phyloP scores from a whole-genome alignment of 495 filamentous ascomycete species.

The Aspergillus panamensis region DNA sequence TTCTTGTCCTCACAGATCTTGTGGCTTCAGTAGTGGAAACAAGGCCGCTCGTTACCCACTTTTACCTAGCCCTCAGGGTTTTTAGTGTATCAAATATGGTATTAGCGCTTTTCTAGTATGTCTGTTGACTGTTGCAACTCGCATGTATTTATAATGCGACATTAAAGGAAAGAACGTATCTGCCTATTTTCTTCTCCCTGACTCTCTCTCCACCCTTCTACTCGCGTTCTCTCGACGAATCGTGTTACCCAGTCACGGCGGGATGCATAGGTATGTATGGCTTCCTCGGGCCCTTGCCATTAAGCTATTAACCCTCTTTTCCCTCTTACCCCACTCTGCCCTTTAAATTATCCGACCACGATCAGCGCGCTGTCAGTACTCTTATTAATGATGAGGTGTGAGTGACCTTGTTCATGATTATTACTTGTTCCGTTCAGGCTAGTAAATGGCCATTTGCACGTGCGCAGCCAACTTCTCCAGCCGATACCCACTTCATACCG shows the following conservation, averaged over 20 bases:
- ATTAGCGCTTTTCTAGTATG: slow-evolving; percentile 13
- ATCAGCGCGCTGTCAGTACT: background rate
- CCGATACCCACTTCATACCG: slow-evolving; percentile 10
- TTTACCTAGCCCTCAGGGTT: slow-evolving; percentile 13
- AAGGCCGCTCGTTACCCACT: background rate
- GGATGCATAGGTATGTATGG: background rate
- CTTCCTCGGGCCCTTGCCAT: slow-evolving; percentile 5
- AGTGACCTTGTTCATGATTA: background rate
- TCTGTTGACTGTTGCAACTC: background rate
- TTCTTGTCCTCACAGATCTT: slow-evolving; percentile 1
- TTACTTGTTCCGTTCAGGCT: background rate
- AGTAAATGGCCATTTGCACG: background rate
- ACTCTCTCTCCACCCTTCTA: background rate
- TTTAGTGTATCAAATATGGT: slow-evolving; percentile 20
- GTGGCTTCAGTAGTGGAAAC: slow-evolving; percentile 5
- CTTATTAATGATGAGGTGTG: slow-evolving; percentile 1
- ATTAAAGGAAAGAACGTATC: background rate
- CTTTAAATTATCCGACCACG: slow-evolving; percentile 1
- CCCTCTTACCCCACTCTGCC: slow-evolving; percentile 9
- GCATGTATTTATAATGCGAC: slow-evolving; percentile 10
- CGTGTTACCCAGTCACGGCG: background rate
- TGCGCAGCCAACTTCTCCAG: slow-evolving; percentile 2
- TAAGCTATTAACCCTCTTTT: background rate
- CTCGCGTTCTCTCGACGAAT: background rate
- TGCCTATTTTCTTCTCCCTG: background rate